A percentile compares a stretch with the other conserved stretches of the same genome.
These are phyloP conservation scores for Populus hybrid DNA, from an alignment of 441 rosid genomes.

Conservation along the genomic window DNA sequence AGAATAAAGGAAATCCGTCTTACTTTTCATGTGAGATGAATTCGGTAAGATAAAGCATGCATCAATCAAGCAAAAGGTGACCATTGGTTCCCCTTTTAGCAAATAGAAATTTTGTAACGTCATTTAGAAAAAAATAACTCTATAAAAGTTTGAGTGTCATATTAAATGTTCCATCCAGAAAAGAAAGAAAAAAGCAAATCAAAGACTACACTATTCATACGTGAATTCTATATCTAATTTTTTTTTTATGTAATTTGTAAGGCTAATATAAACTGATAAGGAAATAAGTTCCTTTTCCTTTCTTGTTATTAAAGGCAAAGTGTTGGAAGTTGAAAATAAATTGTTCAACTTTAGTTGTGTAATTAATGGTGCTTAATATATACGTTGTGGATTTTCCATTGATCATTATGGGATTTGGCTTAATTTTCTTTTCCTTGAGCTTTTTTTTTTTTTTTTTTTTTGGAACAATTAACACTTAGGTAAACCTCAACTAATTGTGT, in stretches of 20 bases:
- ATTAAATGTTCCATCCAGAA: constrained; percentile 10
- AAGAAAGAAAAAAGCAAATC: background rate
- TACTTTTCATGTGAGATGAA: constrained; percentile 32
- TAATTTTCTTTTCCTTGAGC: background rate
- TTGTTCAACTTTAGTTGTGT: too few species aligned
- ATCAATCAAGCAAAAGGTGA: constrained; percentile 49
- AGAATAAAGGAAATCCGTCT: constrained; percentile 42
- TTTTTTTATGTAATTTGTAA: background rate
- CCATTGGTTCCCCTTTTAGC: constrained; percentile 36
- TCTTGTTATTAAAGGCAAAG: too few species aligned
- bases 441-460: too few species aligned
- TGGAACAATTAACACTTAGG: too few species aligned
- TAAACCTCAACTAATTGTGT: background rate
- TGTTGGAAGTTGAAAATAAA: too few species aligned
- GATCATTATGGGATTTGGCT: background rate
- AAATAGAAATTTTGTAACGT: constrained; percentile 19
- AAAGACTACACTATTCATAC: background rate
- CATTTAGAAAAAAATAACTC: background rate
- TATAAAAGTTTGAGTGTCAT: constrained; percentile 8
- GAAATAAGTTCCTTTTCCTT: too few species aligned
- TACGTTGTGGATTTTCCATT: background rate
- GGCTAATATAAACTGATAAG: background rate
- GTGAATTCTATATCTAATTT: background rate
- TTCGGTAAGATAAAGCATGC: constrained; percentile 27
- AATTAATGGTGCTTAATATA: too few species aligned